Percentiles rank a stretch among this genome's conserved stretches.
These are phyloP conservation scores for Petunia secreta DNA, from an alignment of 257 asterid genomes.

Conservation along the genomic window DNA sequence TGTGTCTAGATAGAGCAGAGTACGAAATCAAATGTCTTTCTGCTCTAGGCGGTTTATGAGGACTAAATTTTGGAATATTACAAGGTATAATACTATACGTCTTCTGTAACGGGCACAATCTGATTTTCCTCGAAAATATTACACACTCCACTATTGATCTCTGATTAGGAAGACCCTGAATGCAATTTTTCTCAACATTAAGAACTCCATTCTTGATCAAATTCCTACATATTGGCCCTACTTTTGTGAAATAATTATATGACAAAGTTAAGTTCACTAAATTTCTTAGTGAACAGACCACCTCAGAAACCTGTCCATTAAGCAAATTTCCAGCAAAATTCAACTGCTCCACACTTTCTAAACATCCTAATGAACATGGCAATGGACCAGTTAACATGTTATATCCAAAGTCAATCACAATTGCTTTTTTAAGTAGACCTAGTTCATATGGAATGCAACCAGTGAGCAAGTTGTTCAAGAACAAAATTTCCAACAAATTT, in stretches of 20 bases:
- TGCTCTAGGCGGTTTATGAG: conserved; percentile 15
- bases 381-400: conserved; percentile 63
- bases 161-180: conserved; percentile 60
- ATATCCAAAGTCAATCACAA: conserved; percentile 56
- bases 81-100: conserved; percentile 44
- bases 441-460: conserved; percentile 69
- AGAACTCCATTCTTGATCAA: conserved; percentile 53
- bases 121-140: conserved; percentile 43
- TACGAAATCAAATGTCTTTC: conserved; percentile 27
- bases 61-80: conserved; percentile 38
- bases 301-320: conserved; percentile 65
- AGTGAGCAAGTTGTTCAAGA: conserved; percentile 55
- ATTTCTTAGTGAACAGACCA: conserved; percentile 47
- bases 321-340: conserved; percentile 62
- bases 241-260: conserved; percentile 54
- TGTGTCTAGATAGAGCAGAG: conserved; percentile 21
- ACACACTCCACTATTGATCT: conserved; percentile 55
- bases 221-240: conserved; percentile 58
- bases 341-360: conserved; percentile 53
- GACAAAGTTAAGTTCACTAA: conserved; percentile 59
- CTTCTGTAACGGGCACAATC: conserved; percentile 48
- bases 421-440: conserved; percentile 53
- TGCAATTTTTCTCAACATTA: conserved; percentile 60
- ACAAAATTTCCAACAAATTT: conserved; percentile 49
- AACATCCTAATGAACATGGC: conserved; percentile 64